A percentile compares a stretch with the other conserved stretches of the same genome.
Conservation (phyloP, 139 green algal genomes). For the Picochlorum sp. region DNA sequence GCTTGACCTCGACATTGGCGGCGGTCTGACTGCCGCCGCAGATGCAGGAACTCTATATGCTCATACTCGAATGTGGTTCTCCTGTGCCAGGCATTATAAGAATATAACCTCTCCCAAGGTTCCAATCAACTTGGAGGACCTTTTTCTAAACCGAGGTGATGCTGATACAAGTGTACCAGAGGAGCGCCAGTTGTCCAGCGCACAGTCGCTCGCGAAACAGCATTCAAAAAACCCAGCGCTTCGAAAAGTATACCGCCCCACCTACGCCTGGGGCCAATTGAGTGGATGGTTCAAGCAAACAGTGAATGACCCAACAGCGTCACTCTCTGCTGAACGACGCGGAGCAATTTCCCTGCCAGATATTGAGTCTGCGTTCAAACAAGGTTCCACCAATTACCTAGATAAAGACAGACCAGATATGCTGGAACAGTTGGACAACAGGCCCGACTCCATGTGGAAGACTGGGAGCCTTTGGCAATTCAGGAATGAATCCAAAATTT, state of each 20-base stretch:
- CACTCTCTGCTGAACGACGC: conserved; percentile 66
- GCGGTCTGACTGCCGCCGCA: conserved; percentile 41
- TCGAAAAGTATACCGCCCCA: conserved; percentile 65
- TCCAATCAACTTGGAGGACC: conserved; percentile 42
- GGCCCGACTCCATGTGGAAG: conserved; percentile 61
- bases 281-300: conserved; percentile 87
- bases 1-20: conserved; percentile 34
- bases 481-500: conserved; percentile 70
- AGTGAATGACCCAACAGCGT: conserved; percentile 75
- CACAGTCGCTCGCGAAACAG: not conserved
- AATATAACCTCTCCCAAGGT: conserved; percentile 48
- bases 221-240: conserved; percentile 18
- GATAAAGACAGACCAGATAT: conserved; percentile 53
- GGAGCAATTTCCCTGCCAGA: conserved; percentile 80
- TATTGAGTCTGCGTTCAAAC: conserved; percentile 55
- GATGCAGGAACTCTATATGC: conserved; percentile 56
- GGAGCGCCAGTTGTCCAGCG: not conserved
- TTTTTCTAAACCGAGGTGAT: conserved; percentile 27
- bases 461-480: conserved; percentile 61
- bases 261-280: conserved; percentile 83
- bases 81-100: conserved; percentile 50
- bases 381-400: not conserved
- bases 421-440: conserved; percentile 49
- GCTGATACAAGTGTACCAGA: not conserved
- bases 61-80: conserved; percentile 55